Percentiles rank a stretch among this genome's conserved stretches.
Conservation (phyloP, 805 yeast species). For the Limtongia smithiae region DNA sequence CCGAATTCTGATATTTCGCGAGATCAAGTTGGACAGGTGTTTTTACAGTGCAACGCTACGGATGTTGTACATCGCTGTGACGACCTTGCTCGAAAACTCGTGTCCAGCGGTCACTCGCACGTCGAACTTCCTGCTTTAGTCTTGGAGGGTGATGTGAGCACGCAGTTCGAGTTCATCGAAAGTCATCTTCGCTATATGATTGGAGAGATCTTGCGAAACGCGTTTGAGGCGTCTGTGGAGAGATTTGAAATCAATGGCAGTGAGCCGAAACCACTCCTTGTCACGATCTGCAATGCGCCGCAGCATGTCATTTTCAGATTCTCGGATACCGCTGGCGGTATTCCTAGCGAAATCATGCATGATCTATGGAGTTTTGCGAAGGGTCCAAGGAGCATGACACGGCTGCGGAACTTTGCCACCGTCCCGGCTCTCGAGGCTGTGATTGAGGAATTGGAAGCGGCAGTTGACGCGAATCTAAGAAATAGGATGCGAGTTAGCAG, state of each 20-base stretch:
- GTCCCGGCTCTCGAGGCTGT: conserved; percentile 37
- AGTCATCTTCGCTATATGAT: conserved; percentile 82
- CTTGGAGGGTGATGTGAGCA: conserved; percentile 63
- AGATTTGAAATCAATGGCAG: conserved; percentile 37
- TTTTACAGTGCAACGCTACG: conserved; percentile 69
- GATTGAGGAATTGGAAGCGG: conserved; percentile 32
- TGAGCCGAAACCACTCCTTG: conserved; percentile 52
- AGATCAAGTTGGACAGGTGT: conserved; percentile 65
- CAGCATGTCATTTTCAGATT: conserved; percentile 71
- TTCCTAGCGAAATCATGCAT: conserved; percentile 54
- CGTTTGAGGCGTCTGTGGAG: conserved; percentile 74
- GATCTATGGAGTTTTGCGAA: conserved; percentile 73
- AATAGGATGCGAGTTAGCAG: conserved; percentile 62
- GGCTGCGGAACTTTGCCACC: conserved; percentile 34
- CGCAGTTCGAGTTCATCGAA: conserved; percentile 76
- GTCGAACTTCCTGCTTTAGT: conserved; percentile 66
- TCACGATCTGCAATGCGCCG: conserved; percentile 64
- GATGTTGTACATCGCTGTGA: conserved; percentile 61
- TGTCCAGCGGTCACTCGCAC: conserved; percentile 49
- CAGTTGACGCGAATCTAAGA: conserved; percentile 27
- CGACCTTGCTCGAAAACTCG: conserved; percentile 51
- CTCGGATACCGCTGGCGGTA: conserved; percentile 89
- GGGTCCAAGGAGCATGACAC: conserved; percentile 31
- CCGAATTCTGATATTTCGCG: conserved; percentile 43
- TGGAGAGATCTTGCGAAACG: conserved; percentile 83